Evolutionary conservation across 495 filamentous ascomycete genomes (phyloP), one percentile per base, ranked within the genome.

Genomic region (Lasiosphaeriaceae sp.): DNA sequence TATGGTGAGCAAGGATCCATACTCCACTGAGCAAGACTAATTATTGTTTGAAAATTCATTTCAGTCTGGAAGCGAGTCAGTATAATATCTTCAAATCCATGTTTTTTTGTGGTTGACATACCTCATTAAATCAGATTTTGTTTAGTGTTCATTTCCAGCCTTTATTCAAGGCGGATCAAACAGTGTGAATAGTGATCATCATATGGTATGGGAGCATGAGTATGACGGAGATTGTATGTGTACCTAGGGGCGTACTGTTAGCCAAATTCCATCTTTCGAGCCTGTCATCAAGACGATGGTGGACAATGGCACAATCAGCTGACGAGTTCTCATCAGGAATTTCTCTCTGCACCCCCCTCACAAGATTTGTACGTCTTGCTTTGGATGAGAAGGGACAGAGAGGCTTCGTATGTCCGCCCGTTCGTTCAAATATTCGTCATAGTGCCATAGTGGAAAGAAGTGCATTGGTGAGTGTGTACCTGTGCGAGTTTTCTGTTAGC

Each of bases 41-140:
- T 17, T 45, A 7, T 46, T 31, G 41, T 39, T 45, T 53, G 19
- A 54, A 39, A 55, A 17, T 65, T 54, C 34, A 68, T 34, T 62
- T 68, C 63, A 73, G 68, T 65, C 75, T 76, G 60, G 37, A 50
- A 68, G 48, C 9, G 22, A 51, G 74, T 85, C 67, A 86, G 82
- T 68, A 64, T 52, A n/a, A 19, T 50, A 14, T 11, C 19, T 50
- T 22, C 2, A 49, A n/a, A 41, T 4, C 9, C 21, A n/a, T 9
- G 35, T 8, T 19, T n/a, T n/a, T n/a, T n/a, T n/a, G 20, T 41
- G 26, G 11, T 17, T 11, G 20, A 78, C 82, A 75, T 78, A 92
- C 88, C 89, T 93, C 89, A 94, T 94, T 95, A 95, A 92, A 96
- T 96, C 92, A 96, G 92, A 96, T 87, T 94, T 93, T 90, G 80